These are phyloP conservation scores for Cicer yamashitae DNA, from an alignment of 306 rosid genomes.

Conservation along the genomic window DNA sequence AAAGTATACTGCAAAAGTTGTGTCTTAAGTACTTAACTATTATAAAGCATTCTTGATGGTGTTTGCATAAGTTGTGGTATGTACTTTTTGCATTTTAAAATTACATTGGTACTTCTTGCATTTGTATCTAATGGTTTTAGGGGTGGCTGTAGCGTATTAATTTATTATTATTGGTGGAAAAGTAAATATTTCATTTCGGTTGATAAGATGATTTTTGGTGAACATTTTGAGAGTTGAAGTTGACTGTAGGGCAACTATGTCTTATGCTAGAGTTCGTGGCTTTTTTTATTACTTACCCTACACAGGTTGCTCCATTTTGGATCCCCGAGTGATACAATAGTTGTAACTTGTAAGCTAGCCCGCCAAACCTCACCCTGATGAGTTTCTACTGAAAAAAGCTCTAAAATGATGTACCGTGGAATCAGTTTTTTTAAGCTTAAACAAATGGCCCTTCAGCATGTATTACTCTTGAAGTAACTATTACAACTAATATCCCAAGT, in stretches of 20 bases:
- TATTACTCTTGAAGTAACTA: not conserved
- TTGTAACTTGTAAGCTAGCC: not conserved
- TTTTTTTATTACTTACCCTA: not conserved
- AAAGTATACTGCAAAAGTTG: not conserved
- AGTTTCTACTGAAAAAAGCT: not conserved
- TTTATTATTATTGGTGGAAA: not conserved
- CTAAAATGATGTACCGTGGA: not conserved
- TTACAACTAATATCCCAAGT: not conserved
- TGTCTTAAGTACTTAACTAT: not conserved
- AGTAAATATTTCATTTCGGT: not conserved
- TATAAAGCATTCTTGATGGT: not conserved
- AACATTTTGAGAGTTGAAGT: not conserved
- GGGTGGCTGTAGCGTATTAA: not conserved
- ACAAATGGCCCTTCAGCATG: not conserved
- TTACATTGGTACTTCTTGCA: not conserved
- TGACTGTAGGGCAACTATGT: not conserved
- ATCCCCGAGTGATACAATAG: not conserved
- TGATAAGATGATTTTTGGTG: not conserved
- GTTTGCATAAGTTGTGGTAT: slow-evolving; percentile 9
- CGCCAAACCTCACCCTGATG: not conserved
- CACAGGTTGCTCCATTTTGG: not conserved
- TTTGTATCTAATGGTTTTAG: not conserved
- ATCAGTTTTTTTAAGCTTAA: not conserved
- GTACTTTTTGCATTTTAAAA: not conserved
- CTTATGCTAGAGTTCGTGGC: not conserved